These are phyloP conservation scores for Heliocybe sulcata DNA, from an alignment of 1,284 basidiomycete species.

Conservation along the genomic window DNA sequence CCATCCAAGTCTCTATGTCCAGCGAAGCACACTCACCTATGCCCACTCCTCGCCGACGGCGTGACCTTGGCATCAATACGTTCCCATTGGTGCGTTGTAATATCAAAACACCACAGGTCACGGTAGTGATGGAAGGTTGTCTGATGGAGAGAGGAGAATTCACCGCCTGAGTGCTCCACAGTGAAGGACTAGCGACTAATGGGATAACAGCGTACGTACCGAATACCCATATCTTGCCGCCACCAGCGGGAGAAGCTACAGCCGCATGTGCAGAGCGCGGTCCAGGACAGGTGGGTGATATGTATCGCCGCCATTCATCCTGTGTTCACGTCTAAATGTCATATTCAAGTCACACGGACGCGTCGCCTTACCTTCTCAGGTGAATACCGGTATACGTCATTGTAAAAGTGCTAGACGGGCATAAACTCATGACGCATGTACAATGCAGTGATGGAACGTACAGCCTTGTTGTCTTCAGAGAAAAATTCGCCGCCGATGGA, in stretches of 20 bases:
- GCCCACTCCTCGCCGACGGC: constrained; percentile 81
- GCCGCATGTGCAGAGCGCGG: constrained; percentile 83
- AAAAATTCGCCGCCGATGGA: constrained; percentile 82
- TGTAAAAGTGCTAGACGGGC: constrained; percentile 59
- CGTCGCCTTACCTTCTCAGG: constrained; percentile 73
- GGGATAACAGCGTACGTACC: constrained; percentile 34
- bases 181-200: constrained; percentile 1
- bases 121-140: constrained; percentile 90
- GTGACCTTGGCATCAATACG: constrained; percentile 80
- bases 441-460: constrained; percentile 25
- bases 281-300: constrained; percentile 77
- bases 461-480: constrained; percentile 74
- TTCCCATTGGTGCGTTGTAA: constrained; percentile 78
- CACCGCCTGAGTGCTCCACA: constrained; percentile 46
- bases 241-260: constrained; percentile 62
- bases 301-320: constrained; percentile 84
- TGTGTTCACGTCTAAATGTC: too few species aligned
- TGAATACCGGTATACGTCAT: constrained; percentile 75
- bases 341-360: too few species aligned
- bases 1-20: neutral
- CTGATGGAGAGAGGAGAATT: constrained; percentile 83
- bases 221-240: constrained; percentile 82
- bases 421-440: neutral
- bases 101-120: constrained; percentile 81
- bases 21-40: constrained; percentile 41